Evolutionary conservation across 352 stramenopile genomes (phyloP).

Genomic region (Phytophthora vignae): DNA sequence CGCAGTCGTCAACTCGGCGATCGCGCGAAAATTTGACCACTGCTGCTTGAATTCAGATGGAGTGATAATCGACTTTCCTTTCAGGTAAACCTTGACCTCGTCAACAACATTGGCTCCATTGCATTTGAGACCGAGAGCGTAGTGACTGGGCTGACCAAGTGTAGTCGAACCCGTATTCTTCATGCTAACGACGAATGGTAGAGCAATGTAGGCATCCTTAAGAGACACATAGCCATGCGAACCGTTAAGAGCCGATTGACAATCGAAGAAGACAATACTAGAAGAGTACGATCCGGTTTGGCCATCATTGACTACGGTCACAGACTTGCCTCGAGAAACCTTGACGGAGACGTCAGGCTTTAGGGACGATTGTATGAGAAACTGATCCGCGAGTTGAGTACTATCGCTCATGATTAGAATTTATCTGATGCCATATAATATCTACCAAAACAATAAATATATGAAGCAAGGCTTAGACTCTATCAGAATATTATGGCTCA

Average conservation of each 20-base stretch:
- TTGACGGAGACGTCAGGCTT: neutral
- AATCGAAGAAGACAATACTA: neutral
- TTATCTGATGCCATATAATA: neutral
- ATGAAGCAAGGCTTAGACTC: no score
- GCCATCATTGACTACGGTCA: neutral
- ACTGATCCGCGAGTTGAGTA: neutral
- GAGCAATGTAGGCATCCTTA: neutral
- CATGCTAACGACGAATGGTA: neutral
- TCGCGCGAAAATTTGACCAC: neutral
- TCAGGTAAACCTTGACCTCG: neutral
- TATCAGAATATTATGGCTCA: no score
- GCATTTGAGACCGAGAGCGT: neutral
- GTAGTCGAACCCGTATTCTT: no score
- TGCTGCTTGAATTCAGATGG: neutral
- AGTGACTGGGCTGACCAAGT: no score
- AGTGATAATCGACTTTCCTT: neutral
- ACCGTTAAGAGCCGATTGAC: neutral
- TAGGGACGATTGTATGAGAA: neutral
- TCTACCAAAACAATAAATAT: no score
- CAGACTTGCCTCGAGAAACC: neutral
- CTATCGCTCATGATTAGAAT: constrained; percentile 3
- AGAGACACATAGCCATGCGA: neutral
- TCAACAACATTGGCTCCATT: neutral
- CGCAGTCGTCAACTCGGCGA: neutral
- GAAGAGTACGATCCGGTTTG: neutral